phyloP scores from a whole-genome alignment of 805 yeast species.

The Saturnispora bothae region DNA sequence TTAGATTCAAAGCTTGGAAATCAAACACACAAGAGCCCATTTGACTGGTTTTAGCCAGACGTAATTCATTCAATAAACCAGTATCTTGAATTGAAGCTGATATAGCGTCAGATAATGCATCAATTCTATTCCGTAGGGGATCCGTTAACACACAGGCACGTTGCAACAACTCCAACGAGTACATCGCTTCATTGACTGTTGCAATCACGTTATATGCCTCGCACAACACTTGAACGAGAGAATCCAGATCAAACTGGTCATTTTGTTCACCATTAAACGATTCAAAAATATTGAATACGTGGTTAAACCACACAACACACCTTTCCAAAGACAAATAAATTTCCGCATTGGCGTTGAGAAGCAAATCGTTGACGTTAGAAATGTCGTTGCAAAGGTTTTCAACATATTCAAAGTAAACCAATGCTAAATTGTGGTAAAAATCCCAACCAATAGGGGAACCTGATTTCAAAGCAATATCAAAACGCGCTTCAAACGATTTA shows the following conservation, averaged over 20 bases:
- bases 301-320: conserved; percentile 11
- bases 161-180: conserved; percentile 5
- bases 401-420: conserved; percentile 37
- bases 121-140: conserved; percentile 13
- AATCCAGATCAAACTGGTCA: conserved; percentile 5
- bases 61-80: conserved; percentile 23
- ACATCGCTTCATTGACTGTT: conserved; percentile 20
- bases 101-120: conserved; percentile 11
- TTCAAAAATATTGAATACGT: conserved; percentile 8
- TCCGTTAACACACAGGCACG: not conserved
- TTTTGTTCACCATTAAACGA: not conserved
- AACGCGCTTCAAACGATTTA: conserved; percentile 30
- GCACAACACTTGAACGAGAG: conserved; percentile 18
- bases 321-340: conserved; percentile 14
- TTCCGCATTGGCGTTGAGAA: conserved; percentile 1
- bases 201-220: conserved; percentile 21
- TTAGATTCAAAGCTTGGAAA: conserved; percentile 19
- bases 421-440: conserved; percentile 35
- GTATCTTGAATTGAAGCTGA: not conserved
- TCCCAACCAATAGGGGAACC: conserved; percentile 28
- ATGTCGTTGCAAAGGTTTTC: conserved; percentile 22
- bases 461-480: conserved; percentile 17
- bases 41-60: conserved; percentile 23
- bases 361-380: conserved; percentile 1
- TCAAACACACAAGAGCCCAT: conserved; percentile 22